These are phyloP conservation scores for Diaporthe helianthi DNA, from an alignment of 2,329 filamentous ascomycete species.

Conservation along the genomic window DNA sequence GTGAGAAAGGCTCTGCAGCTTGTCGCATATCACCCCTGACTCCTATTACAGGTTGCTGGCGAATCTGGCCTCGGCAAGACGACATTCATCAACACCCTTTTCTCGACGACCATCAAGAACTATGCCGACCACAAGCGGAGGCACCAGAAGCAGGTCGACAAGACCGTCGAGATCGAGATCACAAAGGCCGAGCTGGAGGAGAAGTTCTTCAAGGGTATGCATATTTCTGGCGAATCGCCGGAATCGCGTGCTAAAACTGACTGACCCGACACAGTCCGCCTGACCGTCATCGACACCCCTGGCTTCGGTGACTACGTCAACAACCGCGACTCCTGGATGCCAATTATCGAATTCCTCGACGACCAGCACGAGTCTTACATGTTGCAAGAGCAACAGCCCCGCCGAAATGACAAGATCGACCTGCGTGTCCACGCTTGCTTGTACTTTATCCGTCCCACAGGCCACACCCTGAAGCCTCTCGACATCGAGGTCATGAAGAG, in stretches of 20 bases:
- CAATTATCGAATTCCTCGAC: constrained; percentile 99
- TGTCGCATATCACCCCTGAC: constrained; percentile 1
- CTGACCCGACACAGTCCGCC: constrained; percentile 71
- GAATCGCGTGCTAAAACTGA: constrained; percentile 33
- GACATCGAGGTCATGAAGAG: constrained; percentile 99
- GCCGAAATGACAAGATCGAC: constrained; percentile 98
- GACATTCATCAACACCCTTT: constrained; percentile 99
- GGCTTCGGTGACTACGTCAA: constrained; percentile 99
- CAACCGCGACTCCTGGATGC: constrained; percentile 99
- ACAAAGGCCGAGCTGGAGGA: constrained; percentile 99
- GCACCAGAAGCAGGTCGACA: constrained; percentile 99
- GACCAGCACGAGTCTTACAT: constrained; percentile 99
- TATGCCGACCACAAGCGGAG: constrained; percentile 99
- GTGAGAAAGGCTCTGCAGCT: constrained; percentile 37
- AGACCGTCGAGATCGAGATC: constrained; percentile 99
- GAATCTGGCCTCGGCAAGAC: constrained; percentile 99
- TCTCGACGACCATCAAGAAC: constrained; percentile 99
- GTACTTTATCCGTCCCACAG: constrained; percentile 99
- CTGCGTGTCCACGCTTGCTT: constrained; percentile 97
- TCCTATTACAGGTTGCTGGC: constrained; percentile 78
- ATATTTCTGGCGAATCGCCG: constrained; percentile 19
- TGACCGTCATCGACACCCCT: constrained; percentile 98
- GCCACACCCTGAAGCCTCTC: constrained; percentile 96
- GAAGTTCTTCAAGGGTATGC: constrained; percentile 99
- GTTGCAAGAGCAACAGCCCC: constrained; percentile 99